Evolutionary conservation across 2,329 filamentous ascomycete species (phyloP).

Genomic region (Byssothecium circinans): DNA sequence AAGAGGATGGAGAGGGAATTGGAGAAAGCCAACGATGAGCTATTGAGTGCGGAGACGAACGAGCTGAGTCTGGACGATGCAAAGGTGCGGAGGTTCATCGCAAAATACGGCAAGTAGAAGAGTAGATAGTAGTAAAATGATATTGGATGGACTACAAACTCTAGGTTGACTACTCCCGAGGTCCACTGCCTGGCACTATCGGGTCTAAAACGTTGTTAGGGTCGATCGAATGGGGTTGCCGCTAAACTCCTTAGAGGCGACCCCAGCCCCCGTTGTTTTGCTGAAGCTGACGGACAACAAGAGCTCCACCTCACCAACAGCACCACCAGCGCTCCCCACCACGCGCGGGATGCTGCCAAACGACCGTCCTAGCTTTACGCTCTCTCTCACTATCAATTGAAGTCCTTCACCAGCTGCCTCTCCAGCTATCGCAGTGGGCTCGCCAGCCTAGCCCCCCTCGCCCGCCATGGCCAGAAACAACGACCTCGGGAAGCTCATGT

Average conservation of each 20-base stretch:
- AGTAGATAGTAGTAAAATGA: neutral
- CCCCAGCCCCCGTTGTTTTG: conserved; percentile 17
- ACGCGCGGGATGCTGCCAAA: conserved; percentile 39
- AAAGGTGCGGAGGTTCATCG: conserved; percentile 35
- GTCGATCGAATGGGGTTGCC: neutral
- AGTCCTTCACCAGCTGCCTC: neutral
- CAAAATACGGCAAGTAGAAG: conserved; percentile 31
- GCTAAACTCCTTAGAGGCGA: neutral
- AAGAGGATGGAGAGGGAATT: conserved; percentile 42
- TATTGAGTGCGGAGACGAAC: conserved; percentile 41
- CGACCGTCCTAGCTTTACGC: conserved; percentile 31
- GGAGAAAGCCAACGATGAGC: conserved; percentile 40
- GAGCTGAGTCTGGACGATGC: conserved; percentile 35
- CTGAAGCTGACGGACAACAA: conserved; percentile 21
- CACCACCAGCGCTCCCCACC: conserved; percentile 21
- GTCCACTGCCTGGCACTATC: too few species aligned
- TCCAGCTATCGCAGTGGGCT: too few species aligned
- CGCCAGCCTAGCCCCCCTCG: conserved; percentile 1
- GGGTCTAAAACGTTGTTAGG: too few species aligned
- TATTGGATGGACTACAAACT: too few species aligned
- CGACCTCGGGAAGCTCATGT: conserved; percentile 30
- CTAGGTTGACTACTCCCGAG: too few species aligned
- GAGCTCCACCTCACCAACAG: conserved; percentile 3
- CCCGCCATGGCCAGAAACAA: conserved; percentile 29
- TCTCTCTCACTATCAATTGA: conserved; percentile 25